A percentile compares a stretch with the other conserved stretches of the same genome.
Conservation (phyloP, 1,139 yeast genomes). For the Diutina siamensis region DNA sequence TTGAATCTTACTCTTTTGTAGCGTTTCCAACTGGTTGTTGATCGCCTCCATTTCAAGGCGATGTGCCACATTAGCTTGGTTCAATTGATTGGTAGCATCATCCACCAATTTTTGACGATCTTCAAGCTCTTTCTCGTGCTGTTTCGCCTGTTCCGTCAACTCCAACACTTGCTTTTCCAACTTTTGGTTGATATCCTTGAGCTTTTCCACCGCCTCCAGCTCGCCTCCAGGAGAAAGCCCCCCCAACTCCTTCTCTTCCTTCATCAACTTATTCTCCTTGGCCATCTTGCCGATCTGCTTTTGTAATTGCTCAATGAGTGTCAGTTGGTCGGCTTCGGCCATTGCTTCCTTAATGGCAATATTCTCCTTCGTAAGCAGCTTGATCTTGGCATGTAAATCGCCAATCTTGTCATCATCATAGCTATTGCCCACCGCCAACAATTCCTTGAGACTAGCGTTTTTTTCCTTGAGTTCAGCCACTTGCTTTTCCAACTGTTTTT, state of each 20-base stretch:
- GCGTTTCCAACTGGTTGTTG: neutral
- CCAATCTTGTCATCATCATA: neutral
- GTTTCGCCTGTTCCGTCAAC: neutral
- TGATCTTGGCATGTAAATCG: neutral
- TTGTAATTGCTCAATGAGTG: slow-evolving; percentile 2
- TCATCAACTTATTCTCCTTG: slow-evolving; percentile 4
- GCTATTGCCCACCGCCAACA: neutral
- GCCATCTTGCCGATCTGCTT: slow-evolving; percentile 5
- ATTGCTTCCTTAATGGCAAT: slow-evolving; percentile 5
- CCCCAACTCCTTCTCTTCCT: slow-evolving; percentile 1
- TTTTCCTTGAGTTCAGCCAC: neutral
- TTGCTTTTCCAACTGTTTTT: neutral
- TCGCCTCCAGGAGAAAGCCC: neutral
- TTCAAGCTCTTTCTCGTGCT: neutral
- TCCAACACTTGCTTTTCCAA: neutral
- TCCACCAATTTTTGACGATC: neutral
- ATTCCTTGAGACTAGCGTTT: neutral
- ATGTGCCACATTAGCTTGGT: too few species aligned
- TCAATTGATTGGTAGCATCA: neutral
- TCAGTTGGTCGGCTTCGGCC: slow-evolving; percentile 6
- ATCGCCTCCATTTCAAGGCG: neutral
- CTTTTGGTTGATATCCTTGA: slow-evolving; percentile 27
- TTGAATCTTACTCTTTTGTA: neutral
- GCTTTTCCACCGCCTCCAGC: slow-evolving; percentile 13
- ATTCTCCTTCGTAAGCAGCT: slow-evolving; percentile 4